Conservation (phyloP, 305 asterid species). For the Salvia sclarea region DNA sequence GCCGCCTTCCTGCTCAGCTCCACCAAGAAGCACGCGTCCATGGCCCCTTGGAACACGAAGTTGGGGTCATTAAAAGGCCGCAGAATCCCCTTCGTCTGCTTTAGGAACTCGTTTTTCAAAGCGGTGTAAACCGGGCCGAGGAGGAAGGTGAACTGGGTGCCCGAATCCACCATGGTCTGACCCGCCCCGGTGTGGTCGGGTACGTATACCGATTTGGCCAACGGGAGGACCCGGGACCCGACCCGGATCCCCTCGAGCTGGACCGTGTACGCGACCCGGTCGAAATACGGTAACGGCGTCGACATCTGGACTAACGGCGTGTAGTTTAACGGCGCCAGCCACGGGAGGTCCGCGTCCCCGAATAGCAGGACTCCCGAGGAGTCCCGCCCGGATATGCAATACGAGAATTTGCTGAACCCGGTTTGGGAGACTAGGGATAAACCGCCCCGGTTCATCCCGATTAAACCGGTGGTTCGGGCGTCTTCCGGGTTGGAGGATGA, state of each 20-base stretch:
- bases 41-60: conserved; percentile 78
- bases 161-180: conserved; percentile 88
- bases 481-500: conserved; percentile 74
- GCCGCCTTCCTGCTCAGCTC: conserved; percentile 35
- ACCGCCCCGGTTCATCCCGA: conserved; percentile 82
- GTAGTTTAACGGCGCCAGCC: conserved; percentile 59
- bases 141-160: conserved; percentile 81
- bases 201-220: conserved; percentile 52
- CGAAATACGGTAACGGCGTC: conserved; percentile 68
- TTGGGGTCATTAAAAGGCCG: conserved; percentile 48
- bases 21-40: conserved; percentile 71
- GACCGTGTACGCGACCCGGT: conserved; percentile 75
- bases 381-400: conserved; percentile 74
- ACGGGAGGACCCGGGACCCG: conserved; percentile 42
- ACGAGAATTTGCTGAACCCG: conserved; percentile 62
- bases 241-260: conserved; percentile 71
- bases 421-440: conserved; percentile 71
- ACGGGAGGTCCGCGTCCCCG: conserved; percentile 55
- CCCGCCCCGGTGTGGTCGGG: conserved; percentile 95
- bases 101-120: conserved; percentile 53
- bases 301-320: conserved; percentile 64
- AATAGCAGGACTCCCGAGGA: conserved; percentile 62
- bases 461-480: conserved; percentile 52
- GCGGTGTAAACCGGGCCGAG: conserved; percentile 73
- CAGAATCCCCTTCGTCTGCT: conserved; percentile 51